Base-by-base conservation (phyloP, 768 basidiomycete species). In the Trametes coccinea region DNA sequence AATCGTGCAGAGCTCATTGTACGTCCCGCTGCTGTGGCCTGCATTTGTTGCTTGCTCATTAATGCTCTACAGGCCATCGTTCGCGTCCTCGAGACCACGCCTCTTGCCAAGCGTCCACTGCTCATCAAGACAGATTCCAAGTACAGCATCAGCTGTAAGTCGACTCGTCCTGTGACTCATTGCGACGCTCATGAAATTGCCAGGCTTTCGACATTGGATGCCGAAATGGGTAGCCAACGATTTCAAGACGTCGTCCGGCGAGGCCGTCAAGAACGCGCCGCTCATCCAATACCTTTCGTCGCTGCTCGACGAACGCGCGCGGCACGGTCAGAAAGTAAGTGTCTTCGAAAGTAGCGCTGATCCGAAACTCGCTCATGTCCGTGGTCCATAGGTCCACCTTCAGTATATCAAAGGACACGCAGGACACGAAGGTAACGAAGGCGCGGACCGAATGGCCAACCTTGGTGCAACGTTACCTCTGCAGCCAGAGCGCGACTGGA, bases 111-210 rank as follows among this genome's bases (percentile, higher is more conserved):
- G 47, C 80, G 72, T 31, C 79, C 84, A 0, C 75, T 98, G 2
- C 68, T 90, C 51, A 90, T 97, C 68, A 89, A 88, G 67, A 88
- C 92, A 0, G 95, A 98, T 73, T 97, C 95, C 0, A 75, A 84
- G 48, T 97, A 97, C 68, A 86, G 86, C 1, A 93, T 93, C 4
- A 75, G 84, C 51, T 94, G 95, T 95, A 62, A 57, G 76, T 70
- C 17, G 47, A 7, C 17, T 39, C 22, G 39, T 13, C 5, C 17
- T 22, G 22, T 22, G 22, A 22, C n/a, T 10, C 29, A 14, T 4
- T 16, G 17, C 8, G 40, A 30, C 41, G n/a, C 10, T 27, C 31
- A 14, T 33, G 11, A 10, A 2, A 27, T 33, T 5, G 46, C 14
- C 68, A 94, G 93, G 90, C 68, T 79, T 93, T 69, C 72, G 78